These are phyloP conservation scores for Bromus sterilis DNA, from an alignment of 176 grass and related monocot genomes.

Conservation along the genomic window DNA sequence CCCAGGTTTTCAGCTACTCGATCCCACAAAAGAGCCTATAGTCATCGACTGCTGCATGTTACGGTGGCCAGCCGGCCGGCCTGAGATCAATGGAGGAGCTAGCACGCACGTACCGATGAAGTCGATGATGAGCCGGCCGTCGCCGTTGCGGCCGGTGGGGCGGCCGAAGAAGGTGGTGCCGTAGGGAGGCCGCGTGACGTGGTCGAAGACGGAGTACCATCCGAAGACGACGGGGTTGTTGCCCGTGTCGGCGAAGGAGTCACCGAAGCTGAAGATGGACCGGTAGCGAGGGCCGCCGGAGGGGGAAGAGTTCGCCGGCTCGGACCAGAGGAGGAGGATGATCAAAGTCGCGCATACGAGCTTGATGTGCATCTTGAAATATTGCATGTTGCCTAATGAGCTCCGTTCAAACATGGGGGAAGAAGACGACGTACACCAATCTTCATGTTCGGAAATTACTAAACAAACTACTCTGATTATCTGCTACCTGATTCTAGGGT, in stretches of 20 bases:
- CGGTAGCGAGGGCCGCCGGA: not conserved
- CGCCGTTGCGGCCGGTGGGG: constrained; percentile 16
- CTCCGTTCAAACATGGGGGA: too few species aligned
- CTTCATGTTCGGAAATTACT: too few species aligned
- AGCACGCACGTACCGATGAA: constrained; percentile 14
- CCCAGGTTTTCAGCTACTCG: constrained; percentile 8
- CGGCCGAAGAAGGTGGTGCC: constrained; percentile 21
- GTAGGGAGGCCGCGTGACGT: not conserved
- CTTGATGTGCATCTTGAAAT: not conserved
- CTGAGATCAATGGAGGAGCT: not conserved
- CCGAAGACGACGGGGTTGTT: constrained; percentile 16
- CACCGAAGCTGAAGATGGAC: constrained; percentile 47
- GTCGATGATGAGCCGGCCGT: constrained; percentile 24
- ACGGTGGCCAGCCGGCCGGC: not conserved
- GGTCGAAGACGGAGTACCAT: not conserved
- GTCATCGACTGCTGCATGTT: not conserved
- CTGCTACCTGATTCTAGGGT: too few species aligned
- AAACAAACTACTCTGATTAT: too few species aligned
- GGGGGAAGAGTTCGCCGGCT: not conserved
- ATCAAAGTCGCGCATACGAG: not conserved
- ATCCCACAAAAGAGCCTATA: not conserved
- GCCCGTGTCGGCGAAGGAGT: constrained; percentile 48
- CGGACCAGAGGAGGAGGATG: not conserved
- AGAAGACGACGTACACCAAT: too few species aligned
- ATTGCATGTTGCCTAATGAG: too few species aligned